These are phyloP conservation scores for Leucaena leucocephala DNA, from an alignment of 306 rosid species.

Conservation along the genomic window DNA sequence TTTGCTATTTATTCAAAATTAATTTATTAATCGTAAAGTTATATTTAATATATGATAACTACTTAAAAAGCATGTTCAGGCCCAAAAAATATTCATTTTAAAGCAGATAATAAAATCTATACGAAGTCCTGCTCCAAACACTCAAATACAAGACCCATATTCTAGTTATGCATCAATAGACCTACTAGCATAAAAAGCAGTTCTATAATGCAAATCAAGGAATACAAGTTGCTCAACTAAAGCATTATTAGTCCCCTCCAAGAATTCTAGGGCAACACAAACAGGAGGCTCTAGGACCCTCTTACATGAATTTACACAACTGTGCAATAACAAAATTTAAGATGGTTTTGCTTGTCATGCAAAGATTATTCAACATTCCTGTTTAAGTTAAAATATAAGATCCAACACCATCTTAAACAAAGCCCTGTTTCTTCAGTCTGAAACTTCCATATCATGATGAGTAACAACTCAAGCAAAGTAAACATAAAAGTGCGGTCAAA, in stretches of 20 bases:
- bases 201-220: neutral
- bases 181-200: neutral
- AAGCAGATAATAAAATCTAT: no score
- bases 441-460: slow-evolving; percentile 22
- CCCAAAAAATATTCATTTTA: no score
- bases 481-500: slow-evolving; percentile 30
- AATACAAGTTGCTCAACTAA: neutral
- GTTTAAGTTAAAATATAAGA: slow-evolving; percentile 23
- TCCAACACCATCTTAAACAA: slow-evolving; percentile 22
- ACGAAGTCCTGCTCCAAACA: neutral
- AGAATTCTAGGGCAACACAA: neutral
- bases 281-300: neutral
- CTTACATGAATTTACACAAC: neutral
- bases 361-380: slow-evolving; percentile 23
- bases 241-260: neutral
- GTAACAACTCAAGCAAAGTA: slow-evolving; percentile 7
- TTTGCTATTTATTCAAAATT: no score
- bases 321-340: neutral
- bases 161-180: neutral
- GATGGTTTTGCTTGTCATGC: neutral
- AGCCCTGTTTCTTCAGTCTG: neutral
- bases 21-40: no score
- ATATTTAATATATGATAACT: no score
- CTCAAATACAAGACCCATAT: neutral
- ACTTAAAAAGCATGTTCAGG: no score